Evolutionary conservation across 306 rosid genomes (phyloP), one percentile per base, ranked within the genome.

Genomic region (Rubus parviflorus): DNA sequence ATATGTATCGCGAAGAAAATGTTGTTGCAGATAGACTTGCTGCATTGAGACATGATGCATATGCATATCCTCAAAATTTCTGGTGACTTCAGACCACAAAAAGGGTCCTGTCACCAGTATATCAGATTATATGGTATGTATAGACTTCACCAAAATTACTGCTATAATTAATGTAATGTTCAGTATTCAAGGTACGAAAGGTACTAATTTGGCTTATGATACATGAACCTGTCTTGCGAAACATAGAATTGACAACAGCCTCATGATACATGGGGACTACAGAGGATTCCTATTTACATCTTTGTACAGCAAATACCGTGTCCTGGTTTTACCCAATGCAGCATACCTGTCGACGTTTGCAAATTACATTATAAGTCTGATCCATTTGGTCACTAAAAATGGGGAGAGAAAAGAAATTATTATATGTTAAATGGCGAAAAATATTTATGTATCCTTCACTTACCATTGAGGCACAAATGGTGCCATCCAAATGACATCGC

Each of bases 401-500:
- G 45, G 47, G 41, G 45, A 75, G 11, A 58, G 4, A 37, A 42
- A 65, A 42, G 16, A 23, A 53, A 19, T 23, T 54, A 23, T 22
- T 23, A 13, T 20, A 51, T 23, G 3, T 5, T 19, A 54, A 22
- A 53, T 22, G 37, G 1, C 25, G 25, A 22, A 20, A 3, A 53
- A 48, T 14, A 68, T 19, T 37, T 46, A 17, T 58, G 66, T 66
- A 16, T 73, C 43, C 14, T 70, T 70, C 8, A 69, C 87, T 72
- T 61, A 95, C 97, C 99, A 95, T 77, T 95, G 99, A 71, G 97
- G 97, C 69, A 92, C 89, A 68, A 92, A 95, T 67, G 99, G 99
- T 19, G 99, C 97, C 99, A 92, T 95, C 99, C 97, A 95, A 85
- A 95, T 95, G 70, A 60, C 97, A 86, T 95, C 97, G 45, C 97